phyloP scores from a whole-genome alignment of 495 filamentous ascomycete species.

The Aspergillus steynii region DNA sequence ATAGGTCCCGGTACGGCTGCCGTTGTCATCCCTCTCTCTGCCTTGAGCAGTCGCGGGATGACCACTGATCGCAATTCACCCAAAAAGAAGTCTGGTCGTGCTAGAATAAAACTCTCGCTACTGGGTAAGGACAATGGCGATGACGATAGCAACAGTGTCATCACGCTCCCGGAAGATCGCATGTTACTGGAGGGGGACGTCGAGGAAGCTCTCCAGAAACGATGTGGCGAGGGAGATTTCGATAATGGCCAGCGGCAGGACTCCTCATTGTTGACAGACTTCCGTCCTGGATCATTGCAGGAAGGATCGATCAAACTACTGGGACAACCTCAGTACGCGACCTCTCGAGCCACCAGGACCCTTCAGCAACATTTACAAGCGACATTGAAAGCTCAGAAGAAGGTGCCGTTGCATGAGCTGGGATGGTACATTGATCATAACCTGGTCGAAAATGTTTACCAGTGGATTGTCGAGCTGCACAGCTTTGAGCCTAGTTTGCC shows the following conservation, averaged over 20 bases:
- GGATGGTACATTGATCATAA: constrained; percentile 80
- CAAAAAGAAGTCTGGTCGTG: not conserved
- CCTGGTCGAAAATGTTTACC: constrained; percentile 70
- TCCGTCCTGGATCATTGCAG: constrained; percentile 64
- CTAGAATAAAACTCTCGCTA: not conserved
- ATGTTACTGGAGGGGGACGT: not conserved
- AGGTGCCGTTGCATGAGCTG: constrained; percentile 63
- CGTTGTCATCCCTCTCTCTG: constrained; percentile 53
- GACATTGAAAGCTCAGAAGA: constrained; percentile 64
- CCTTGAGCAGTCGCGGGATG: constrained; percentile 41
- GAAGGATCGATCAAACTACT: constrained; percentile 57
- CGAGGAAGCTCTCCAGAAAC: constrained; percentile 6
- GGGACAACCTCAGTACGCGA: constrained; percentile 68
- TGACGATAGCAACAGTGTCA: not conserved
- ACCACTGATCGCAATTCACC: no score
- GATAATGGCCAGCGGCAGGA: not conserved
- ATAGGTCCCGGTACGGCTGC: constrained; percentile 30
- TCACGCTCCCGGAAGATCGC: not conserved
- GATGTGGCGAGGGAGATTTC: not conserved
- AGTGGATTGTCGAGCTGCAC: constrained; percentile 93
- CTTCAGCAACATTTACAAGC: constrained; percentile 63
- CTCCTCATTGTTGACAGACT: constrained; percentile 52
- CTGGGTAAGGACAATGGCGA: not conserved
- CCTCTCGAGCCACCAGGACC: constrained; percentile 56
- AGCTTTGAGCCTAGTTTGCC: constrained; percentile 71